phyloP scores from a whole-genome alignment of 2,329 filamentous ascomycete genomes.

The Chaetomiaceae sp. region DNA sequence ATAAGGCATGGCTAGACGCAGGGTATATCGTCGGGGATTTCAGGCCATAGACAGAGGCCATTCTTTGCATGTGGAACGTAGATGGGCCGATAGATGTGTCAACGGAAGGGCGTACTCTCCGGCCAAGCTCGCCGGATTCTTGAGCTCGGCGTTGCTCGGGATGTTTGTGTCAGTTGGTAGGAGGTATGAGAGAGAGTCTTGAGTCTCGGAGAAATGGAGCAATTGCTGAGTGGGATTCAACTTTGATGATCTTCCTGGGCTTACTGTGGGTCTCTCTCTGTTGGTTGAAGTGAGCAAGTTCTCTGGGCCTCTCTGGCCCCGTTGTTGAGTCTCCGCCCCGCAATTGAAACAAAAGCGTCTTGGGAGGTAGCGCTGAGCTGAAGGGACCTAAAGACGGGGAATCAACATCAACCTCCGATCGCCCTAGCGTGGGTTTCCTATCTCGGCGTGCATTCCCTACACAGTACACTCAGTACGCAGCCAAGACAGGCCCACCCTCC shows the following conservation, averaged over 20 bases:
- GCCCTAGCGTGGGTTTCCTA: neutral
- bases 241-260: no score
- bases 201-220: constrained; percentile 4
- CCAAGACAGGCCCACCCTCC: neutral
- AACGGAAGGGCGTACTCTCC: neutral
- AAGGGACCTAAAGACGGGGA: neutral
- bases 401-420: neutral
- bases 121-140: neutral
- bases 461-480: no score
- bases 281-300: no score
- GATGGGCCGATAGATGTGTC: neutral
- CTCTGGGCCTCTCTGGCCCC: no score
- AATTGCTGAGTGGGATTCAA: no score
- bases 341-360: no score
- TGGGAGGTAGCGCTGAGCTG: no score
- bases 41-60: neutral
- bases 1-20: neutral
- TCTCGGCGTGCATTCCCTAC: no score
- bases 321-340: no score
- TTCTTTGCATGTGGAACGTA: neutral
- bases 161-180: neutral
- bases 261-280: no score
- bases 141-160: constrained; percentile 1
- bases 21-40: neutral
- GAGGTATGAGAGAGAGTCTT: no score